These are phyloP conservation scores for Acanthamoeba culbertsoni DNA, from an alignment of 208 protist species.

Conservation along the genomic window DNA sequence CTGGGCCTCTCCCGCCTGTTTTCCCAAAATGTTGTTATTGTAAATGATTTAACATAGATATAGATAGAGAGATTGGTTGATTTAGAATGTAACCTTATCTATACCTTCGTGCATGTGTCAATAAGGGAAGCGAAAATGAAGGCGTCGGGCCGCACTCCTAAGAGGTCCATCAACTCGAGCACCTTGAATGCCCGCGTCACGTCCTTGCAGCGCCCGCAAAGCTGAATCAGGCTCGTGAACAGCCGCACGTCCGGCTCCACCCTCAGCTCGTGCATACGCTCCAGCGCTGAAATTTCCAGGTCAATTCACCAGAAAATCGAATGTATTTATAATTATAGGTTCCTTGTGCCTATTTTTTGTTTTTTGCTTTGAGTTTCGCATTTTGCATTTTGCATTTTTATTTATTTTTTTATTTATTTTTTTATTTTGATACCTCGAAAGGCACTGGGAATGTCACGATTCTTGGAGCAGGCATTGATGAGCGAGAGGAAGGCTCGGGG, in stretches of 20 bases:
- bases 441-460: neutral
- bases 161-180: neutral
- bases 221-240: conserved; percentile 2
- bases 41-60: neutral
- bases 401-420: no score
- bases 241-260: neutral
- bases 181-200: neutral
- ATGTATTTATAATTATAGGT: no score
- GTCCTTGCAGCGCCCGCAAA: neutral
- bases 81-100: neutral
- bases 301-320: no score
- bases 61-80: neutral
- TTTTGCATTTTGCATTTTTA: no score
- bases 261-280: neutral
- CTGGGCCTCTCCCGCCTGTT: neutral
- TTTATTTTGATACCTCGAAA: neutral
- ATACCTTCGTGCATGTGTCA: neutral
- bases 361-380: no score
- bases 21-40: neutral
- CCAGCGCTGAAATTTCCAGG: neutral
- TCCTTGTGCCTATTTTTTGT: no score
- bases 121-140: neutral
- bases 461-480: neutral
- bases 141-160: neutral
- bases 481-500: neutral